A percentile compares a stretch with the other conserved stretches of the same genome.
phyloP scores from a whole-genome alignment of 306 rosid genomes.

The Lithocarpus polystachyus region DNA sequence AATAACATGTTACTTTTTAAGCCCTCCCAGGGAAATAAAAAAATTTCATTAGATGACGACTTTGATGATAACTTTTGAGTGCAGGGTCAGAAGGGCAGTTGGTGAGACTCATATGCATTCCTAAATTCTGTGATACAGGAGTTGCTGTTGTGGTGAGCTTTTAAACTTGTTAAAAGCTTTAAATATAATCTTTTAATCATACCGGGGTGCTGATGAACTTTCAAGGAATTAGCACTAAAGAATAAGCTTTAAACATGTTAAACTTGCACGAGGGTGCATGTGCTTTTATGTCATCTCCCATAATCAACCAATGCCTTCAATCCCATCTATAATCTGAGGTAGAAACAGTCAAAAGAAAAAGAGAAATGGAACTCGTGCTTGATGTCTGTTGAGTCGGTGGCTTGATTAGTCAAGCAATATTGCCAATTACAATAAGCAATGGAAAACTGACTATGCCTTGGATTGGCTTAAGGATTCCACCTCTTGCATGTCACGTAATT shows the following conservation, averaged over 20 bases:
- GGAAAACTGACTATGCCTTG: no score
- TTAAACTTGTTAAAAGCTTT: neutral
- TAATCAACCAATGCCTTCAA: neutral
- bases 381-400: neutral
- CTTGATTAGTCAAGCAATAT: no score
- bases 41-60: neutral
- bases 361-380: neutral
- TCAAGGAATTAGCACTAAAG: neutral
- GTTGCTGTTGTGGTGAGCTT: constrained; percentile 79
- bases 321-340: neutral
- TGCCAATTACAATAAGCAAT: no score
- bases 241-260: neutral
- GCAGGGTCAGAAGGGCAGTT: constrained; percentile 87
- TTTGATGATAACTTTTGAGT: constrained; percentile 14
- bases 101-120: constrained; percentile 81
- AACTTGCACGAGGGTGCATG: neutral
- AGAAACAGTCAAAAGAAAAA: neutral
- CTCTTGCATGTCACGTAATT: no score
- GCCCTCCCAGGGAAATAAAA: neutral
- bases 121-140: constrained; percentile 82
- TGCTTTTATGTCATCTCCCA: neutral
- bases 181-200: neutral
- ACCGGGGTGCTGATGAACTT: neutral
- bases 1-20: constrained; percentile 18
- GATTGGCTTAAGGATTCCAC: no score